These are phyloP conservation scores for Penicillium daleae DNA, from an alignment of 495 filamentous ascomycete species.

Conservation along the genomic window DNA sequence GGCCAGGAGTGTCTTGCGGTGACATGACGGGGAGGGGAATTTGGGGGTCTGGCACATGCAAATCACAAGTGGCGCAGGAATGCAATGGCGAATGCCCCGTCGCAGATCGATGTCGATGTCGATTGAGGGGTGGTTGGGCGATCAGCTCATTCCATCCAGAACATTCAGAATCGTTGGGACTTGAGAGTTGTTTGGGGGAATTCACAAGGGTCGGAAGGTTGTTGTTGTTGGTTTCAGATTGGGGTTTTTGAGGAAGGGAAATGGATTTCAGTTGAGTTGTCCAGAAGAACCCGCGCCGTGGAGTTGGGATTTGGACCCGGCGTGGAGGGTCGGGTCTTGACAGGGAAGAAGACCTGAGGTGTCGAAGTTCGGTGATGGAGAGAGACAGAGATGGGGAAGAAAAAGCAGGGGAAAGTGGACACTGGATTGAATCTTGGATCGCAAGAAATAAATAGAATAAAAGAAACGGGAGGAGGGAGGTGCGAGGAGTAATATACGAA, in stretches of 20 bases:
- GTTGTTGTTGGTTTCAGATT: too few species aligned
- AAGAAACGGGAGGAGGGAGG: background rate
- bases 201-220: background rate
- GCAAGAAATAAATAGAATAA: background rate
- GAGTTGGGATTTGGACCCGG: constrained; percentile 19
- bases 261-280: background rate
- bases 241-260: background rate
- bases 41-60: background rate
- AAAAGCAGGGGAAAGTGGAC: background rate
- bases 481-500: background rate
- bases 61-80: constrained; percentile 21
- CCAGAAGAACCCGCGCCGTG: constrained; percentile 11
- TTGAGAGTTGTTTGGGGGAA: background rate
- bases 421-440: background rate
- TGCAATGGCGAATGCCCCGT: constrained; percentile 21
- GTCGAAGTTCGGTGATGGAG: background rate
- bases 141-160: constrained; percentile 25
- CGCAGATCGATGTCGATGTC: constrained; percentile 18
- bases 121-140: background rate
- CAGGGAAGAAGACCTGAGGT: constrained; percentile 13
- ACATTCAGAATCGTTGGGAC: background rate
- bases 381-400: background rate
- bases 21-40: constrained; percentile 32
- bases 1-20: constrained; percentile 24
- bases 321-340: constrained; percentile 1